A percentile compares a stretch with the other conserved stretches of the same genome.
Conservation (phyloP, 2,329 filamentous ascomycete species). For the Tolypocladium album region DNA sequence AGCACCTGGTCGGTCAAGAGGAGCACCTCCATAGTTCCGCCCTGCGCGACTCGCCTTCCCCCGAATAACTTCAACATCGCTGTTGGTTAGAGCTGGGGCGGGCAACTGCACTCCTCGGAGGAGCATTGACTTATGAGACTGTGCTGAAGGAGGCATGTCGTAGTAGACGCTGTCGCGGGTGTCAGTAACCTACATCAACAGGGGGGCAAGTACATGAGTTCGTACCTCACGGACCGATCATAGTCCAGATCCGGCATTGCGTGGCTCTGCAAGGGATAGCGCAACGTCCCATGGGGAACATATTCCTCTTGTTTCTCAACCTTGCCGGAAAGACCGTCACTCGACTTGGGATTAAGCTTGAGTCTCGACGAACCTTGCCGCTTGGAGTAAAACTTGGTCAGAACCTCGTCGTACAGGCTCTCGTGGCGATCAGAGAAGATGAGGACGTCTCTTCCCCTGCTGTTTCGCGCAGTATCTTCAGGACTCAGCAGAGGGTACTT, state of each 20-base stretch:
- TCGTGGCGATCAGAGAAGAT: constrained; percentile 76
- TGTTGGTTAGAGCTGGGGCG: constrained; percentile 58
- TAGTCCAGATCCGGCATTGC: constrained; percentile 70
- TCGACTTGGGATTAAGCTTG: constrained; percentile 63
- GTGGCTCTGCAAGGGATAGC: constrained; percentile 63
- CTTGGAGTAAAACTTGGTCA: constrained; percentile 84
- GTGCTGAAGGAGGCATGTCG: constrained; percentile 61
- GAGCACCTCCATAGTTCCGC: constrained; percentile 15
- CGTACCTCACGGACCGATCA: constrained; percentile 75
- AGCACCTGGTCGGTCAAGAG: constrained; percentile 10
- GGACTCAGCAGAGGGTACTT: constrained; percentile 71
- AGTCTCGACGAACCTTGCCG: constrained; percentile 58
- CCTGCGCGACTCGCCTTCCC: constrained; percentile 47
- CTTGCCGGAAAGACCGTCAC: constrained; percentile 67
- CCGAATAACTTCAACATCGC: constrained; percentile 65
- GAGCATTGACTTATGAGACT: constrained; percentile 88
- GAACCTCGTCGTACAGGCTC: constrained; percentile 71
- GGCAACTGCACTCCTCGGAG: constrained; percentile 72
- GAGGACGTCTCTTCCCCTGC: constrained; percentile 68
- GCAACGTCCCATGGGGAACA: constrained; percentile 71
- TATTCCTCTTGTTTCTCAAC: constrained; percentile 77
- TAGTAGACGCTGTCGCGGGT: constrained; percentile 59
- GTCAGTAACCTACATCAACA: background rate
- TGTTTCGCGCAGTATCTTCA: constrained; percentile 71
- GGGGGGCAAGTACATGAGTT: background rate